Percentiles rank a stretch among this genome's conserved stretches.
Conservation (phyloP, 345 rosid genomes). For the Gossypium bickii region DNA sequence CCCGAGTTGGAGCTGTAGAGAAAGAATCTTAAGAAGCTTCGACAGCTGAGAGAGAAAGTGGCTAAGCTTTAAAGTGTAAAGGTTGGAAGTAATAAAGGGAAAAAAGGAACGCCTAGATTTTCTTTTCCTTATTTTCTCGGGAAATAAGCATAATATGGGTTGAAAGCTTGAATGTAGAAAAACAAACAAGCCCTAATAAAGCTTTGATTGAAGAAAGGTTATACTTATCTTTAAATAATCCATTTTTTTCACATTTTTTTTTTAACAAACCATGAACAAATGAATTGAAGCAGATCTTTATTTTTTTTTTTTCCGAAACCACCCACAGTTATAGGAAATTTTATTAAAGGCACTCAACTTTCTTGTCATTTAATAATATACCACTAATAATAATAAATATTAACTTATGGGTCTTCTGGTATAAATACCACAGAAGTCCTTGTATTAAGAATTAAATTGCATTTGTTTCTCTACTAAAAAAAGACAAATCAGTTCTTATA, state of each 20-base stretch:
- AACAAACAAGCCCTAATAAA: background rate
- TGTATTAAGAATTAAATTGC: accelerated
- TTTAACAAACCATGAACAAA: background rate
- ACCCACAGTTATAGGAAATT: background rate
- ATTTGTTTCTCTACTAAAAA: no score
- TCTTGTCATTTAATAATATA: background rate
- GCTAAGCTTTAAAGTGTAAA: background rate
- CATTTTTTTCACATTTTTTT: background rate
- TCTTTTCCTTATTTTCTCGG: background rate
- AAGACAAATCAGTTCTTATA: no score
- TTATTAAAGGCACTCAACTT: background rate
- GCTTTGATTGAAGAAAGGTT: background rate
- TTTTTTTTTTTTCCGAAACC: background rate
- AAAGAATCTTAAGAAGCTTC: background rate
- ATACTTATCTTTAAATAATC: background rate
- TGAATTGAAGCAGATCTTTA: background rate
- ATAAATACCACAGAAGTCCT: no score
- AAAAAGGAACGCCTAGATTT: background rate
- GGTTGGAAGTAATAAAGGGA: background rate
- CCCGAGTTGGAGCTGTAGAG: background rate
- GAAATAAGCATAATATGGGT: background rate
- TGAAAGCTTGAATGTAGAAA: background rate
- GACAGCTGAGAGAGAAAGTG: background rate
- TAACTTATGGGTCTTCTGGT: no score
- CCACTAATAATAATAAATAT: background rate